Evolutionary conservation across 805 yeast species (phyloP).

Genomic region (Starmerella potacharoeniae): DNA sequence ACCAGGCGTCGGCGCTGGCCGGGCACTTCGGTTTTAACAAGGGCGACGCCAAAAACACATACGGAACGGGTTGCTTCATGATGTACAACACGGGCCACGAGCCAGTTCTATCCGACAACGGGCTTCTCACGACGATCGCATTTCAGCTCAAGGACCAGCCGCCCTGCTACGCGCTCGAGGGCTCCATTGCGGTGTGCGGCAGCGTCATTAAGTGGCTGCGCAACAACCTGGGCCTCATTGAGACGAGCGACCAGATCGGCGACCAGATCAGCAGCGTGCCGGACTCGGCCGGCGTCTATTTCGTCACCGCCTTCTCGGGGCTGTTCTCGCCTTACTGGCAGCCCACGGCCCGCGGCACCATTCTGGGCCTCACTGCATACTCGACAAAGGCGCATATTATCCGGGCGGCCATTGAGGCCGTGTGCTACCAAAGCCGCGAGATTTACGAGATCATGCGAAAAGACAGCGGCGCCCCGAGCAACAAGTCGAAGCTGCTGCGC

Average conservation of each 20-base stretch:
- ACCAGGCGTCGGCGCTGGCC: constrained; percentile 85
- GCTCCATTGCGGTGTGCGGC: constrained; percentile 94
- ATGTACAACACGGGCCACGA: constrained; percentile 73
- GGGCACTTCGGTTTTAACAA: constrained; percentile 78
- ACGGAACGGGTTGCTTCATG: constrained; percentile 91
- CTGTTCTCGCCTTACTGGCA: constrained; percentile 96
- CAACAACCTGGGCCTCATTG: constrained; percentile 75
- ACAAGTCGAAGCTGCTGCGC: constrained; percentile 25
- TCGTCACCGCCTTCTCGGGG: constrained; percentile 91
- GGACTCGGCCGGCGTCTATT: constrained; percentile 81
- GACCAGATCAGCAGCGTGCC: constrained; percentile 75
- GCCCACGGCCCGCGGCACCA: constrained; percentile 81
- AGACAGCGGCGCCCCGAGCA: constrained; percentile 47
- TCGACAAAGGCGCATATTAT: constrained; percentile 88
- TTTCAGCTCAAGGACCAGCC: constrained; percentile 68
- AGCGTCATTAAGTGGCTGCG: constrained; percentile 88
- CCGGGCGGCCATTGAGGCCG: constrained; percentile 90
- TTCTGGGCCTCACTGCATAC: constrained; percentile 84
- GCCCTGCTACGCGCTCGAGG: constrained; percentile 86
- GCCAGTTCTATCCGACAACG: constrained; percentile 62
- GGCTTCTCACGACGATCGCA: constrained; percentile 80
- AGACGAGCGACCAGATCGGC: constrained; percentile 75
- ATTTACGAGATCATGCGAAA: constrained; percentile 80
- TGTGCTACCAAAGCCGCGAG: constrained; percentile 86
- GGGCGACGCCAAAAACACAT: constrained; percentile 89